Evolutionary conservation across 805 yeast species (phyloP).

Genomic region (Maudiozyma serrabonitensis): DNA sequence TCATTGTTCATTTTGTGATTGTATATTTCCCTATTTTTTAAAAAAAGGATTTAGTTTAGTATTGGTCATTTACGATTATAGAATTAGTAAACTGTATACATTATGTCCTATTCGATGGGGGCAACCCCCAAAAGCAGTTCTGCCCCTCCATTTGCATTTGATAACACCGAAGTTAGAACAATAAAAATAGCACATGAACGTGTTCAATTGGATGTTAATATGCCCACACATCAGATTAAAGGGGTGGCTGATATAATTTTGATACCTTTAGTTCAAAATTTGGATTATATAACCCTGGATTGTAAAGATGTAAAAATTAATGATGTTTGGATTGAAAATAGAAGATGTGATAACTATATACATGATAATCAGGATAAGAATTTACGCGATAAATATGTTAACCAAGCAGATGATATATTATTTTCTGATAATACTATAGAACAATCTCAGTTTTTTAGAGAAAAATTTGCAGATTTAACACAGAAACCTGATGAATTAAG

Average conservation of each 20-base stretch:
- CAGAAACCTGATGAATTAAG: slow-evolving; percentile 22
- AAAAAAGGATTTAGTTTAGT: no score
- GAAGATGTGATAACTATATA: slow-evolving; percentile 31
- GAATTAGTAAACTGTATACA: not conserved
- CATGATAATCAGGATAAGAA: slow-evolving; percentile 24
- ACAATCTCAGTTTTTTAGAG: slow-evolving; percentile 27
- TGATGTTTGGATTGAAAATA: slow-evolving; percentile 55
- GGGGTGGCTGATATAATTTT: slow-evolving; percentile 82
- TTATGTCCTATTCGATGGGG: slow-evolving; percentile 22
- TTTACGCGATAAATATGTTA: slow-evolving; percentile 10
- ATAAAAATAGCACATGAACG: slow-evolving; percentile 78
- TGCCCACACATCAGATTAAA: slow-evolving; percentile 43
- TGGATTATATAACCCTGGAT: slow-evolving; percentile 60
- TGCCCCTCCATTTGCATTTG: slow-evolving; percentile 9
- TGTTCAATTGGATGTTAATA: slow-evolving; percentile 69
- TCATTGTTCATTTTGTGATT: no score
- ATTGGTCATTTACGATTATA: not conserved
- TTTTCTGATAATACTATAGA: slow-evolving; percentile 22
- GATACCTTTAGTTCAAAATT: slow-evolving; percentile 51
- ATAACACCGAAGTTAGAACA: slow-evolving; percentile 13
- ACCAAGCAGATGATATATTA: slow-evolving; percentile 10
- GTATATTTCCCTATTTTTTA: no score
- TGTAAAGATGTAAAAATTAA: slow-evolving; percentile 65
- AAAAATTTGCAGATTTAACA: slow-evolving; percentile 24
- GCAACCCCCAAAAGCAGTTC: slow-evolving; percentile 18